Conservation (phyloP, 768 basidiomycete genomes). For the Daedaleopsis nitida region DNA sequence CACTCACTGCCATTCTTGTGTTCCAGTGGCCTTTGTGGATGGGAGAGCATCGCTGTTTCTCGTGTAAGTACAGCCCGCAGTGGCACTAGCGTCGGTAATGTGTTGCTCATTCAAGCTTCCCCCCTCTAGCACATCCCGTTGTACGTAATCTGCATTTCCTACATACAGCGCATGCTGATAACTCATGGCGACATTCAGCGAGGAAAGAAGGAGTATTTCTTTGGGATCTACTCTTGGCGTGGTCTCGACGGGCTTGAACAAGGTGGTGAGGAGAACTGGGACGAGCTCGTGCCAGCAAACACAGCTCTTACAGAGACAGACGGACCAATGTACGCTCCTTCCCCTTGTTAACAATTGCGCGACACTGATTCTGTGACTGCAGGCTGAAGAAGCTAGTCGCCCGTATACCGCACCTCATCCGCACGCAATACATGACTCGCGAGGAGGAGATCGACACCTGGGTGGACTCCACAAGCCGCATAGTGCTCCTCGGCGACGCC, state of each 20-base stretch:
- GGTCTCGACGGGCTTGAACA: constrained; percentile 34
- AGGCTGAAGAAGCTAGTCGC: constrained; percentile 38
- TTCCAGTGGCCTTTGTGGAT: constrained; percentile 33
- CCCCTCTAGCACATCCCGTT: constrained; percentile 23
- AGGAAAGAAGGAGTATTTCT: constrained; percentile 38
- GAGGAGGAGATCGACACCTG: constrained; percentile 44
- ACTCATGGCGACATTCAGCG: constrained; percentile 31
- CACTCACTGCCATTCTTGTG: not conserved
- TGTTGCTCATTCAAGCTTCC: not conserved
- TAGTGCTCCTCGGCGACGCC: constrained; percentile 61
- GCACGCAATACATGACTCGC: constrained; percentile 36
- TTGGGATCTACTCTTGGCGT: constrained; percentile 40
- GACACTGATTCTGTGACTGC: not conserved
- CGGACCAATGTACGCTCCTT: constrained; percentile 39
- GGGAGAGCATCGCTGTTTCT: constrained; percentile 29
- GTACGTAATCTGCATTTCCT: constrained; percentile 13
- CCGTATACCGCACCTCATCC: constrained; percentile 36
- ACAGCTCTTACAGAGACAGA: constrained; percentile 36
- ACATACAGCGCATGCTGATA: not conserved
- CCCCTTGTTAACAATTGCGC: not conserved
- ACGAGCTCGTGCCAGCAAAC: constrained; percentile 33
- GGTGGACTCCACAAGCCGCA: constrained; percentile 49
- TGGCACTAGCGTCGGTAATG: not conserved
- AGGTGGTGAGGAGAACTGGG: constrained; percentile 37
- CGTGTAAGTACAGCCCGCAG: constrained; percentile 16